These are phyloP conservation scores for Penicillium nucicola DNA, from an alignment of 495 filamentous ascomycete species.

Conservation along the genomic window DNA sequence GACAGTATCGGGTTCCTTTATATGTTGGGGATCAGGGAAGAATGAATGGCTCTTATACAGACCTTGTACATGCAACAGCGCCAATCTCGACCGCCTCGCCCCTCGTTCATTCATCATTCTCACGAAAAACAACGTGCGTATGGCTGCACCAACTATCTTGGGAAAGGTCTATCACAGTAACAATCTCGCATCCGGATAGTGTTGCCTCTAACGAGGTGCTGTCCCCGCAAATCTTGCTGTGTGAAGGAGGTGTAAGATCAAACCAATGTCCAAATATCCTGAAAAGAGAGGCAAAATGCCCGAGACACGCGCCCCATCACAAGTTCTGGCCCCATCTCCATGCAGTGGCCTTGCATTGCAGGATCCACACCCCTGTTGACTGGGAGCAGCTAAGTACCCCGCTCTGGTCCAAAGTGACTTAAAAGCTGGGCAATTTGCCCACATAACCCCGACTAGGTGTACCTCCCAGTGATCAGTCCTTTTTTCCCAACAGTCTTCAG, in stretches of 20 bases:
- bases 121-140: neutral
- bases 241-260: neutral
- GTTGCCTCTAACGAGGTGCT: neutral
- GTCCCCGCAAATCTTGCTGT: neutral
- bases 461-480: neutral
- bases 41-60: neutral
- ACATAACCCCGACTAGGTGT: neutral
- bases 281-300: neutral
- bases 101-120: neutral
- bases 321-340: neutral
- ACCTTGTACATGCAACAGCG: neutral
- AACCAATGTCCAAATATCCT: neutral
- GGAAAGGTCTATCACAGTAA: neutral
- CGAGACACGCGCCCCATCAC: neutral
- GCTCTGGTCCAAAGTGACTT: neutral
- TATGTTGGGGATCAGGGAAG: neutral
- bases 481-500: neutral
- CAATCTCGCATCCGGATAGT: neutral
- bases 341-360: neutral
- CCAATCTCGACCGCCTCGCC: neutral
- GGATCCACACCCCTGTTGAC: neutral
- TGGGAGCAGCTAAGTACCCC: neutral
- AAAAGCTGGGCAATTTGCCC: neutral
- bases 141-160: neutral
- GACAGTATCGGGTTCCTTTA: neutral